These are phyloP conservation scores for Colletotrichum sublineola DNA, from an alignment of 2,329 filamentous ascomycete species.

Conservation along the genomic window DNA sequence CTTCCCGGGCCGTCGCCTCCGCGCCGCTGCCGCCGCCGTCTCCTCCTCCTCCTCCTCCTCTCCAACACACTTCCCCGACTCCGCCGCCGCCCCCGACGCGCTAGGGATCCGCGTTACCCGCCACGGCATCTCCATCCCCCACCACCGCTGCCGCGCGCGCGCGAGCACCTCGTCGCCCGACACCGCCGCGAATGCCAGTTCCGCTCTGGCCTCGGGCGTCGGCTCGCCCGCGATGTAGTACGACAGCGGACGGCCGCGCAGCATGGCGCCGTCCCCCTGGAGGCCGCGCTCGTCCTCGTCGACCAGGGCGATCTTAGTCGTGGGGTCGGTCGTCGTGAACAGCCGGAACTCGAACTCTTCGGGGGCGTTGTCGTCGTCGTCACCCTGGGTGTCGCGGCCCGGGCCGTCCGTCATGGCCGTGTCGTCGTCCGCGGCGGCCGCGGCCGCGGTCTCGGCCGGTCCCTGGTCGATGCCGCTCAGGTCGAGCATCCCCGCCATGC, in stretches of 20 bases:
- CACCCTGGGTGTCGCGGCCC: slow-evolving; percentile 33
- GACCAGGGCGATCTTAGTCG: slow-evolving; percentile 65
- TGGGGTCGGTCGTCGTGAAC: slow-evolving; percentile 62
- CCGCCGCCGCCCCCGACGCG: neutral
- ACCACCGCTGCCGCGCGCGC: slow-evolving; percentile 59
- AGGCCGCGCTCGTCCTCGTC: slow-evolving; percentile 53
- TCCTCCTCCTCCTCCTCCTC: slow-evolving; percentile 43
- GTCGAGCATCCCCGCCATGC: slow-evolving; percentile 61
- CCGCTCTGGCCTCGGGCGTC: slow-evolving; percentile 52
- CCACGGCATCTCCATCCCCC: slow-evolving; percentile 74
- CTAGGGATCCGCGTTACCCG: slow-evolving; percentile 61
- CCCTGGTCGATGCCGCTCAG: slow-evolving; percentile 50
- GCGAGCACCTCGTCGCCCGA: slow-evolving; percentile 64
- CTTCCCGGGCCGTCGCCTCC: slow-evolving; percentile 67
- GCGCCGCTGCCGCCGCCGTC: slow-evolving; percentile 47
- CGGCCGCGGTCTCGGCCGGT: slow-evolving; percentile 28
- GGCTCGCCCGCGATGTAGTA: slow-evolving; percentile 63
- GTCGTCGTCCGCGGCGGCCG: slow-evolving; percentile 33
- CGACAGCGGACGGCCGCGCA: slow-evolving; percentile 56
- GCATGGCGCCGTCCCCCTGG: slow-evolving; percentile 53
- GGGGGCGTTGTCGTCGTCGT: slow-evolving; percentile 45
- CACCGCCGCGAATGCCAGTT: slow-evolving; percentile 63
- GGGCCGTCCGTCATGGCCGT: slow-evolving; percentile 37
- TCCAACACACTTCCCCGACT: neutral
- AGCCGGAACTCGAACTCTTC: slow-evolving; percentile 70